These are phyloP conservation scores for Penicillium cataractarum DNA, from an alignment of 495 filamentous ascomycete species.

Conservation along the genomic window DNA sequence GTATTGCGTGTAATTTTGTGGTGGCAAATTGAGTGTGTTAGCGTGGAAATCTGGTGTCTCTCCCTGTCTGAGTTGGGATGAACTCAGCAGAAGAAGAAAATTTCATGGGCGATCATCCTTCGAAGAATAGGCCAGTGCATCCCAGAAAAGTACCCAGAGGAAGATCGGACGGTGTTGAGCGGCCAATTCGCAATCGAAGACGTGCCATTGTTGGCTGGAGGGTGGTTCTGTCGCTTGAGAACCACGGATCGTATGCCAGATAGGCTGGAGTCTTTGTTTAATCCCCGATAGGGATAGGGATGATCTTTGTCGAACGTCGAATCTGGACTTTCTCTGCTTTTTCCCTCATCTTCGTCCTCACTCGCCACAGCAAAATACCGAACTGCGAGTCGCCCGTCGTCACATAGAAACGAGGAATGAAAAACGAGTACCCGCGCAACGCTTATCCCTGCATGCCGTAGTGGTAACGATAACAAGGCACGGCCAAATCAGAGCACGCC, in stretches of 20 bases:
- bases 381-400: neutral
- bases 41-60: slow-evolving; percentile 4
- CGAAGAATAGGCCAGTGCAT: neutral
- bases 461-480: slow-evolving; percentile 35
- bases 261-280: neutral
- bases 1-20: slow-evolving; percentile 7
- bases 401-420: slow-evolving; percentile 35
- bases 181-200: neutral
- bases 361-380: neutral
- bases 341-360: neutral
- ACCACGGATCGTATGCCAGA: slow-evolving; percentile 13
- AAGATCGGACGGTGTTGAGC: neutral
- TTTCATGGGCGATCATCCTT: slow-evolving; percentile 2
- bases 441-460: slow-evolving; percentile 36
- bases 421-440: slow-evolving; percentile 26
- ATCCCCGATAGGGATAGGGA: neutral
- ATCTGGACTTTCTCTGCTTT: neutral
- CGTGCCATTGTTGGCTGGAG: neutral
- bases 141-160: neutral
- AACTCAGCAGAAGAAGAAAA: slow-evolving; percentile 6
- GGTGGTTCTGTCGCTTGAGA: slow-evolving; percentile 12
- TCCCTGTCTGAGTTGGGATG: neutral
- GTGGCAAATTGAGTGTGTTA: slow-evolving; percentile 24
- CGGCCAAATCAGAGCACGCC: slow-evolving; percentile 19
- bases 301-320: neutral